A percentile compares a stretch with the other conserved stretches of the same genome.
phyloP scores from a whole-genome alignment of 2,329 filamentous ascomycete species.

The Aspergillus brunneoviolaceus region DNA sequence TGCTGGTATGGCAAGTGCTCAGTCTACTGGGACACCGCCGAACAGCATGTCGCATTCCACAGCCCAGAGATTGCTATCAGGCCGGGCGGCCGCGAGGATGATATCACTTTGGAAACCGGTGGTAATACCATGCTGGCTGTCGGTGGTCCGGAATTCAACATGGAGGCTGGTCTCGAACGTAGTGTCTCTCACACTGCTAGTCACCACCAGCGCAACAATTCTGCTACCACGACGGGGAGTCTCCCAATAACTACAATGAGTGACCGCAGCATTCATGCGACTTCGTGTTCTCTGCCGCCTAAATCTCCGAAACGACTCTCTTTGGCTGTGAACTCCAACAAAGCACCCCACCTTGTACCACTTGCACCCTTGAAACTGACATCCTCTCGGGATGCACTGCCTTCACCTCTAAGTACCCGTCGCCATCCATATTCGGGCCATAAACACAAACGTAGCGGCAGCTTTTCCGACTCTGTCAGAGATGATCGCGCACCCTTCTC shows the following conservation, averaged over 20 bases:
- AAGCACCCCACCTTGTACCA: slow-evolving; percentile 45
- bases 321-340: slow-evolving; percentile 31
- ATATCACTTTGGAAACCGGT: slow-evolving; percentile 38
- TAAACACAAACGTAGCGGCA: slow-evolving; percentile 79
- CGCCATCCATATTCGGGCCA: slow-evolving; percentile 53
- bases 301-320: slow-evolving; percentile 43
- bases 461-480: slow-evolving; percentile 79
- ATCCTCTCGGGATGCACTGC: slow-evolving; percentile 28
- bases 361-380: slow-evolving; percentile 34
- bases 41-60: slow-evolving; percentile 60
- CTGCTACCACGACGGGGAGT: slow-evolving; percentile 35
- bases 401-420: slow-evolving; percentile 31
- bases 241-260: slow-evolving; percentile 41
- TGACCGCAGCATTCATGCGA: slow-evolving; percentile 55
- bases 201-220: slow-evolving; percentile 38
- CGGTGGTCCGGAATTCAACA: slow-evolving; percentile 16
- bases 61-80: slow-evolving; percentile 66
- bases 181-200: slow-evolving; percentile 14
- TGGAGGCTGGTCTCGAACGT: slow-evolving; percentile 1
- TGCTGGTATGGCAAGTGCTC: slow-evolving; percentile 93
- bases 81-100: slow-evolving; percentile 69
- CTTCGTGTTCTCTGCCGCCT: slow-evolving; percentile 61
- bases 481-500: slow-evolving; percentile 61
- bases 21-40: slow-evolving; percentile 78
- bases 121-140: slow-evolving; percentile 20